A percentile compares a stretch with the other conserved stretches of the same genome.
Evolutionary conservation across 306 rosid species (phyloP).

Genomic region (Heteromeles arbutifolia): DNA sequence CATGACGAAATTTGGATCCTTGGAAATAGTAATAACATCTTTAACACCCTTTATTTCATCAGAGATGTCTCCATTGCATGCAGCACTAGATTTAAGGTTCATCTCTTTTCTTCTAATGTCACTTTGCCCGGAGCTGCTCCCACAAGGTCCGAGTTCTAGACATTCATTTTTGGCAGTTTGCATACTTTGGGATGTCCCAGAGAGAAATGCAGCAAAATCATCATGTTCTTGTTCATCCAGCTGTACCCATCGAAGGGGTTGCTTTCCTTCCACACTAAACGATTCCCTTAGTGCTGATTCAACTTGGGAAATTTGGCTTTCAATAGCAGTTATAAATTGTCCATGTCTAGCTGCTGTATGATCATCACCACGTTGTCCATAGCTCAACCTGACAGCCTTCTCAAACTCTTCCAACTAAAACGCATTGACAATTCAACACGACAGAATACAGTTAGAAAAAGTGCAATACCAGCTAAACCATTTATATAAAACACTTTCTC

Average conservation of each 20-base stretch:
- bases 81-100: constrained; percentile 22
- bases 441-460: constrained; percentile 12
- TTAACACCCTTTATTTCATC: constrained; percentile 33
- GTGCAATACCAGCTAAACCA: constrained; percentile 5
- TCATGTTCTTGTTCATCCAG: constrained; percentile 77
- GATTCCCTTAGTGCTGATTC: constrained; percentile 64
- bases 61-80: constrained; percentile 25
- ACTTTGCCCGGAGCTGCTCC: constrained; percentile 31
- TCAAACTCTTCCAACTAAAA: constrained; percentile 87
- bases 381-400: constrained; percentile 77
- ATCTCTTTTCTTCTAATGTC: constrained; percentile 31
- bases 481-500: neutral
- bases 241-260: constrained; percentile 77
- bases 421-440: constrained; percentile 17
- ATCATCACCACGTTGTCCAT: constrained; percentile 53
- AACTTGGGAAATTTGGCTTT: constrained; percentile 67
- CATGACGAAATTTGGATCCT: constrained; percentile 28
- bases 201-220: constrained; percentile 88
- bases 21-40: constrained; percentile 32
- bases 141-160: constrained; percentile 26
- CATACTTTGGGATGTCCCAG: constrained; percentile 46
- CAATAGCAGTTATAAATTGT: constrained; percentile 80
- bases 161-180: constrained; percentile 33
- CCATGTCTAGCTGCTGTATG: constrained; percentile 57
- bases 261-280: constrained; percentile 57